Evolutionary conservation across 805 yeast genomes (phyloP), one percentile per base, ranked within the genome.

Genomic region (Wickerhamomyces alni): DNA sequence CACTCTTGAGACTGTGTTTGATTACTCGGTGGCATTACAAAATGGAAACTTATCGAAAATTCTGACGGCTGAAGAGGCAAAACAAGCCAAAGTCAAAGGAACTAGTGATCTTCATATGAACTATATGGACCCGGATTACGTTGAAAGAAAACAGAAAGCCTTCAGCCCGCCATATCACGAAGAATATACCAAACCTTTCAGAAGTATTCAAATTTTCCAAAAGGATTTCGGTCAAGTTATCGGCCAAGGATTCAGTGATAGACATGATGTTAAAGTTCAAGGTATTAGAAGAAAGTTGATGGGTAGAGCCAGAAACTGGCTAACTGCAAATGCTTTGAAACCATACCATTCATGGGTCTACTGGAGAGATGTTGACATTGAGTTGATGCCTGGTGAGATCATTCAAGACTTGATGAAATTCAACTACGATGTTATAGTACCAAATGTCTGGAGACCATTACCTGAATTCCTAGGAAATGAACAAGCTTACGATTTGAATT

Each of bases 361-460:
- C 56, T 85, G 95, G 95, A 71, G 95, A 66, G 95, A 85, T 59
- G 93, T 77, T 2, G 95, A 85, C 55, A 79, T 85, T 37, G 95
- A 85, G 54, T 69, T 83, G n/a, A 78, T 85, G 48, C 89, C 91
- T 0, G 87, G 87, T 6, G 70, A 80, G 31, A 81, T 85, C 36
- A 75, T 85, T 44, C 80, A 85, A 59, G 80, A 74, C 53, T 66
- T 85, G 62, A 84, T 85, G 91, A 70, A 73, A 46, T 69, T 67
- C 45, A 73, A 75, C 47, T 80, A 70, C 55, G 95, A 85, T 54
- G 83, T 85, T 13, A 69, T 85, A 59, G 73, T 82, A 30, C 95
- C 87, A 22, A 87, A 93, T 55, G 96, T 93, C 26, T 93, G 99
- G 99, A 74, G 99, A 52, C 99, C 98, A 2, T 70, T 93, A 45